Conservation (phyloP, 345 rosid genomes). For the Zanthoxylum bungeanum region DNA sequence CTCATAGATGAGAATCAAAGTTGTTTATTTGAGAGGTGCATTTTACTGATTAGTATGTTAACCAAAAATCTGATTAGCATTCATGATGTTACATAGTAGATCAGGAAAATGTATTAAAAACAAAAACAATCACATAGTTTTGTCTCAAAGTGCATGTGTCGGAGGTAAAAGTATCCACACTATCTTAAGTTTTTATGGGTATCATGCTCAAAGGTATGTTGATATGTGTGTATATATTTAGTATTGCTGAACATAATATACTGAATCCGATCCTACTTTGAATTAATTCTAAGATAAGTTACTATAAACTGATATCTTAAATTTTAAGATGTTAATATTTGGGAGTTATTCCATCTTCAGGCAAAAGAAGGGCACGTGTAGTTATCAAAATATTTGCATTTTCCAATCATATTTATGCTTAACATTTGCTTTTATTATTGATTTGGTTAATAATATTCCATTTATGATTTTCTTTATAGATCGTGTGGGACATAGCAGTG, state of each 20-base stretch:
- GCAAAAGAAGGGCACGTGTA: neutral
- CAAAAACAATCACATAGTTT: neutral
- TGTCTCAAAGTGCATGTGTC: neutral
- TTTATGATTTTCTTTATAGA: slow-evolving; percentile 36
- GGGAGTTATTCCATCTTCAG: slow-evolving; percentile 3
- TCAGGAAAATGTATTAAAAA: neutral
- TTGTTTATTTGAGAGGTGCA: slow-evolving; percentile 4
- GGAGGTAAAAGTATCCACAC: neutral
- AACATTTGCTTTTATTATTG: neutral
- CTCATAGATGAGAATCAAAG: neutral
- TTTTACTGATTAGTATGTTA: neutral
- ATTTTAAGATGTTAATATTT: neutral
- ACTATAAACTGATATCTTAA: neutral
- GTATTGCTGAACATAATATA: neutral
- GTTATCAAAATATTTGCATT: neutral
- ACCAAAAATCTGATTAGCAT: neutral
- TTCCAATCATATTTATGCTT: neutral
- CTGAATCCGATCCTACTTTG: neutral
- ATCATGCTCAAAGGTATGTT: neutral
- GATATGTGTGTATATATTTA: no score
- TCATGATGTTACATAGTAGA: neutral
- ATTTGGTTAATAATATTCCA: neutral
- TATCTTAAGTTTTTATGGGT: neutral
- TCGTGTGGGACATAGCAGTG: slow-evolving; percentile 25
- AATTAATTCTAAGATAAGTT: neutral